Evolutionary conservation across 352 stramenopile species (phyloP).

Genomic region (Blastocystis sp.): DNA sequence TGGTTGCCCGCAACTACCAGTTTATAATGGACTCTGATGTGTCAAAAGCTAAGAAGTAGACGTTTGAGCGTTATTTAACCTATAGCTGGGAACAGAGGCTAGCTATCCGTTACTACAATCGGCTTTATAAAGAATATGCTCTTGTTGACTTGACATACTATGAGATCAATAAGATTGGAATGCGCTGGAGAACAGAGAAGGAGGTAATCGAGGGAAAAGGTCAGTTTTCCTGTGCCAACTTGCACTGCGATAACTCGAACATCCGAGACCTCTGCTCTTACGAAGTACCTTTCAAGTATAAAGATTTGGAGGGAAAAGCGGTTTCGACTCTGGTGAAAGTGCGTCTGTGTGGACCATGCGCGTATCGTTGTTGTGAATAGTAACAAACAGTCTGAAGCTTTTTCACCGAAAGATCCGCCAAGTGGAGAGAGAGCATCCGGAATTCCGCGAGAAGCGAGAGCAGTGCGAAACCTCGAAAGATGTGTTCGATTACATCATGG

Average conservation of each 20-base stretch:
- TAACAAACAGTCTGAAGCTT: constrained; percentile 67
- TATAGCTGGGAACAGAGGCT: constrained; percentile 73
- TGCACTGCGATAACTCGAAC: constrained; percentile 69
- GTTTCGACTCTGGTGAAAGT: constrained; percentile 74
- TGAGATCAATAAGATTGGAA: constrained; percentile 72
- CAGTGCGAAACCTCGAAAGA: neutral
- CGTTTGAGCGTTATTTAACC: neutral
- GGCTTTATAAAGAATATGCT: constrained; percentile 77
- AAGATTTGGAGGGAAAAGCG: constrained; percentile 71
- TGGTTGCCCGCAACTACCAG: neutral
- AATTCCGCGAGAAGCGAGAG: neutral
- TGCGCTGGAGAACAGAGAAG: constrained; percentile 75
- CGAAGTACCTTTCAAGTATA: constrained; percentile 75
- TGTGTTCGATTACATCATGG: constrained; percentile 30
- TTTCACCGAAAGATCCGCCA: constrained; percentile 66
- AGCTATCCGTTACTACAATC: constrained; percentile 76
- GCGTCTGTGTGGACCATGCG: constrained; percentile 71
- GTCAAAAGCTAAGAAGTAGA: neutral
- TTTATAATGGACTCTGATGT: constrained; percentile 53
- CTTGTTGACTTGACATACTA: constrained; percentile 73
- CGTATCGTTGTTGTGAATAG: neutral
- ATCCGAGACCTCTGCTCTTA: constrained; percentile 70
- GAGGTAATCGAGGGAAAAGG: constrained; percentile 76
- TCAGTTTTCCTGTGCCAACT: constrained; percentile 77
- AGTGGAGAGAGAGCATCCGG: neutral